phyloP scores from a whole-genome alignment of 2,329 filamentous ascomycete species.

The Berkeleyomyces basicola region DNA sequence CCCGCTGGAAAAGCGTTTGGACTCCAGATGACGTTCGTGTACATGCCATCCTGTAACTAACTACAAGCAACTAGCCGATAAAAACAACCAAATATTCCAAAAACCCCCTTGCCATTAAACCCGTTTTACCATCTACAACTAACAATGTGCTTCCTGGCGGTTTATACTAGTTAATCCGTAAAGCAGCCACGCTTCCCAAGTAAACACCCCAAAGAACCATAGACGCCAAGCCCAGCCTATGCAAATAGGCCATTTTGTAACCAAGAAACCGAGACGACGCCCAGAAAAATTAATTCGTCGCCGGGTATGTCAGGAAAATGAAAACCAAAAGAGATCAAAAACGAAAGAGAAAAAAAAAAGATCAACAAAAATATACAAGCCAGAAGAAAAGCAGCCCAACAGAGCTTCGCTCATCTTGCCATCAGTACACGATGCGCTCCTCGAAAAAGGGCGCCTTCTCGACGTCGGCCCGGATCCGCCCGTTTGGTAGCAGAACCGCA shows the following conservation, averaged over 20 bases:
- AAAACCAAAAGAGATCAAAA: neutral
- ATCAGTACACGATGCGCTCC: constrained; percentile 25
- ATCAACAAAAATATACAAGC: neutral
- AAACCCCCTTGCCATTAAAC: neutral
- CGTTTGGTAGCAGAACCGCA: constrained; percentile 39
- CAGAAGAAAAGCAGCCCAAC: neutral
- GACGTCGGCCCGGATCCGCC: constrained; percentile 22
- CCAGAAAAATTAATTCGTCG: no score
- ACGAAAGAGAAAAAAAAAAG: neutral
- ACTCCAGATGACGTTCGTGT: no score
- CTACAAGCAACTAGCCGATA: no score
- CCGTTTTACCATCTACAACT: neutral
- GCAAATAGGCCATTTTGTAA: neutral
- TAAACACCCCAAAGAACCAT: neutral
- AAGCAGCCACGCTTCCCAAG: neutral
- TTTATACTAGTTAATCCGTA: neutral
- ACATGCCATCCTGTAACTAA: no score
- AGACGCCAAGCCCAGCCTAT: neutral
- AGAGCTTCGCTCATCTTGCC: neutral
- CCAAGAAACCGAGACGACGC: neutral
- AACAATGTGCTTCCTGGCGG: no score
- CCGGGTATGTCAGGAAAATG: neutral
- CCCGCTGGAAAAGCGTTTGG: no score
- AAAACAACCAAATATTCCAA: no score
- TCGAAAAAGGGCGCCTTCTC: constrained; percentile 25